These are phyloP conservation scores for Saccharomycopsis fermentans DNA, from an alignment of 805 yeast genomes.

Conservation along the genomic window DNA sequence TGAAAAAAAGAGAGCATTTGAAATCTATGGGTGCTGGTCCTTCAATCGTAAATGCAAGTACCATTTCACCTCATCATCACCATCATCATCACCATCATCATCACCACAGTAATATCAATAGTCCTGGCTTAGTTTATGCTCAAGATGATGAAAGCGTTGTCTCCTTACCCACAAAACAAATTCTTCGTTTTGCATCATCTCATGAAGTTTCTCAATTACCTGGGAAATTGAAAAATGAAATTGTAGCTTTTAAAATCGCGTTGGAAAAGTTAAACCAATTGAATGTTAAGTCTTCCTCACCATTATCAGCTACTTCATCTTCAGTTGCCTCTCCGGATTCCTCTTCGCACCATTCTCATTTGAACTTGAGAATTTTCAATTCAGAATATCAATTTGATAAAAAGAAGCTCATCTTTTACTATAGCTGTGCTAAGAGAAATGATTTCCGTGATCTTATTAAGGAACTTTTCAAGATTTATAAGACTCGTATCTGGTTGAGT, in stretches of 20 bases:
- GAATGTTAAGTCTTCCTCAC: constrained; percentile 6
- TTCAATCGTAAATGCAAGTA: constrained; percentile 8
- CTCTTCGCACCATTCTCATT: constrained; percentile 24
- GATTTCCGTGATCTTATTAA: constrained; percentile 67
- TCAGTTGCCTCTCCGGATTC: constrained; percentile 19
- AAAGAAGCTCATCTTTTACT: constrained; percentile 65
- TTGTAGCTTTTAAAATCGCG: constrained; percentile 60
- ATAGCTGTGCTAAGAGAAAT: constrained; percentile 51
- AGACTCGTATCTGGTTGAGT: constrained; percentile 77
- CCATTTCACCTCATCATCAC: constrained; percentile 2
- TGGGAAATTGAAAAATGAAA: constrained; percentile 59
- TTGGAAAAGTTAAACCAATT: constrained; percentile 35
- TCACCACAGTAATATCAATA: constrained; percentile 19
- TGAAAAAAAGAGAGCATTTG: constrained; percentile 63
- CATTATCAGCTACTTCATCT: constrained; percentile 22
- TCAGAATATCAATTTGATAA: constrained; percentile 79
- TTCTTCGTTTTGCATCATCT: constrained; percentile 65
- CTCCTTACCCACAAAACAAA: constrained; percentile 62
- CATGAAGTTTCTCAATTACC: constrained; percentile 54
- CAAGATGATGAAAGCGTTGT: constrained; percentile 21
- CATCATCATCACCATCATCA: constrained; percentile 23
- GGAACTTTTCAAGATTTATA: constrained; percentile 64
- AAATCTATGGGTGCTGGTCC: constrained; percentile 32
- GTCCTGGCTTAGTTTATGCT: constrained; percentile 13
- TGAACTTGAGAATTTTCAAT: constrained; percentile 52